phyloP scores from a whole-genome alignment of 768 basidiomycete species.

The Boletus edulis region DNA sequence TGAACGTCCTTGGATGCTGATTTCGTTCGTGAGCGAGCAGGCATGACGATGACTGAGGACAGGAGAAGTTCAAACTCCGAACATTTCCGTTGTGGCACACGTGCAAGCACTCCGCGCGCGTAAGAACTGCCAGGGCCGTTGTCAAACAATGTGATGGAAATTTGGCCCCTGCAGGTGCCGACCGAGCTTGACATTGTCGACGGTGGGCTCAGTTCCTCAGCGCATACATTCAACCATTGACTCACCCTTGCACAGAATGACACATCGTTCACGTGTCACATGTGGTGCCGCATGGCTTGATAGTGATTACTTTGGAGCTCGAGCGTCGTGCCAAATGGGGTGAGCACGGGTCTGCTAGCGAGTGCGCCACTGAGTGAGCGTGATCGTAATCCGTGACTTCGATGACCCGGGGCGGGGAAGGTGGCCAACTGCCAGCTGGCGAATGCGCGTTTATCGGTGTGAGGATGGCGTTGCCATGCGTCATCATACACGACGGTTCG shows the following conservation, averaged over 20 bases:
- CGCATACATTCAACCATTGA: conserved; percentile 1
- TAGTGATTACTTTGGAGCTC: neutral
- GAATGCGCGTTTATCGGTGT: neutral
- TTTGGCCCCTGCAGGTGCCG: neutral
- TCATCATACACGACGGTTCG: neutral
- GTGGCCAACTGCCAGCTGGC: too few relatives aligned
- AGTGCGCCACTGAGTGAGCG: neutral
- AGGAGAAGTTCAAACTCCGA: conserved; percentile 34
- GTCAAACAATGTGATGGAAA: too few relatives aligned
- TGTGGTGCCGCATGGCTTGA: conserved; percentile 2
- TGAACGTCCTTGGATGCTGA: conserved; percentile 22
- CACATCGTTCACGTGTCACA: conserved; percentile 12
- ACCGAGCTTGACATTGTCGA: conserved; percentile 6
- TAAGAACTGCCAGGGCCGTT: neutral
- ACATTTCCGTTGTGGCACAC: conserved; percentile 23
- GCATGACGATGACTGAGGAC: conserved; percentile 35
- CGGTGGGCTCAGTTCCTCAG: neutral
- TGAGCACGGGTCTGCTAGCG: conserved; percentile 1
- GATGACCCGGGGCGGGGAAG: neutral
- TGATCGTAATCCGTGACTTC: neutral
- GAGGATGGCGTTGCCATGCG: neutral
- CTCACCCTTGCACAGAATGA: too few relatives aligned
- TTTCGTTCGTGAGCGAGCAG: conserved; percentile 46
- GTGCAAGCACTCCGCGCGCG: neutral
- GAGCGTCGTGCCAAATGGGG: conserved; percentile 13